Evolutionary conservation across 169 alveolate species (phyloP), one percentile per base, ranked within the genome.

Genomic region (Plasmodium knowlesi): DNA sequence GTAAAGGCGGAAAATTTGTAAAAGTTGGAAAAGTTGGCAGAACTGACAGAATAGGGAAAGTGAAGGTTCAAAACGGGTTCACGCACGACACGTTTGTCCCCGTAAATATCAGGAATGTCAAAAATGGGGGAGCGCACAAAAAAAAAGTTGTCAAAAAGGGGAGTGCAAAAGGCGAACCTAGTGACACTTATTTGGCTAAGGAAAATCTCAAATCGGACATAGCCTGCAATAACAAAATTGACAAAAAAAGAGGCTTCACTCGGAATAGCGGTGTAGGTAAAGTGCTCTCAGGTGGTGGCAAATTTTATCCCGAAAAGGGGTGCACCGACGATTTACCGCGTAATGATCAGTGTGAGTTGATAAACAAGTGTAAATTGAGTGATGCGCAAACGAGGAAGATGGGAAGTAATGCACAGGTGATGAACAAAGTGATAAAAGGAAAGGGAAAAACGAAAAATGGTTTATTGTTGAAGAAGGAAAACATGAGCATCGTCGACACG

Each of bases 401-500:
- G 19, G 82, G 41, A 3, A 79, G 82, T 80, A 39, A 57, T 89
- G 37, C 30, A 32, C 83, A 76, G 25, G 19, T 76, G 67, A 61
- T 61, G 50, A 50, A 74, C 8, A 89, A 73, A n/a, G 16, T 32
- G 76, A 39, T 41, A 37, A 89, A 30, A 46, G 41, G 82, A 61
- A 89, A 89, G 37, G 74, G 25, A 9, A 72, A 91, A 70, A 53
- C 25, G 41, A 80, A 82, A 61, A 89, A 61, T 19, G 53, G 41
- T 28, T 43, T 89, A 61, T 79, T 73, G 19, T 34, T 89, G 19
- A 81, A 89, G 80, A 89, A 81, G 73, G 94, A 89, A 89, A 79
- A 79, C 70, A 89, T 89, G 79, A 89, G 90, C 73, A 89, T 67
- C 50, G 76, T 89, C 25, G 89, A 78, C 19, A 89, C 94, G 5